phyloP scores from a whole-genome alignment of 257 asterid genomes.

The Fraxinus excelsior region DNA sequence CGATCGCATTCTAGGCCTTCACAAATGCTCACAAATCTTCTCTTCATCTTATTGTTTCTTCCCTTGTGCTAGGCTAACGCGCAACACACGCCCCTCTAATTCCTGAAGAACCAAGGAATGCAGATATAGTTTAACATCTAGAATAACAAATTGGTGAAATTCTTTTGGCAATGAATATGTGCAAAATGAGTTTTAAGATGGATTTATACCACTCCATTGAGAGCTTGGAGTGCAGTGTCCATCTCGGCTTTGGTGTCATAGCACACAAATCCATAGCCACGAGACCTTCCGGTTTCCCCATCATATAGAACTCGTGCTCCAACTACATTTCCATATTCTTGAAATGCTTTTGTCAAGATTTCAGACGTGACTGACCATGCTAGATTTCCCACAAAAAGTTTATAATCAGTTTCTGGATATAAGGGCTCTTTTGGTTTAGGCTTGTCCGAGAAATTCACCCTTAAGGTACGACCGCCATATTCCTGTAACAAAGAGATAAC shows the following conservation, averaged over 20 bases:
- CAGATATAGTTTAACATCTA: background rate
- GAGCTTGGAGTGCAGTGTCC: conserved; percentile 73
- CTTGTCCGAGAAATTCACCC: conserved; percentile 85
- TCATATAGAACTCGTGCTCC: conserved; percentile 85
- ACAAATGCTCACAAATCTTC: conserved; percentile 13
- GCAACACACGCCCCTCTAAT: conserved; percentile 73
- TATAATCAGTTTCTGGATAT: conserved; percentile 85
- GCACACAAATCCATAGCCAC: conserved; percentile 89
- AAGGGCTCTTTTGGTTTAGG: conserved; percentile 83
- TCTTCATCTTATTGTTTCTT: conserved; percentile 49
- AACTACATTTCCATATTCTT: conserved; percentile 59
- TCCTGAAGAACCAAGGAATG: conserved; percentile 46
- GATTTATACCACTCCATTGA: conserved; percentile 74
- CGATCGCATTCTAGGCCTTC: conserved; percentile 16
- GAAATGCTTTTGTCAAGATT: conserved; percentile 59
- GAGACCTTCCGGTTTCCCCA: conserved; percentile 82
- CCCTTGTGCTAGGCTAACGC: conserved; percentile 76
- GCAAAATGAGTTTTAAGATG: background rate
- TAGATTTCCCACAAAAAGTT: conserved; percentile 80
- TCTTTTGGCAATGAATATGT: background rate
- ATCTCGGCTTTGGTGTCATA: conserved; percentile 60
- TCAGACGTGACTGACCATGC: conserved; percentile 83
- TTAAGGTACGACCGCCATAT: conserved; percentile 77
- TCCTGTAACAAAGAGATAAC: conserved; percentile 44
- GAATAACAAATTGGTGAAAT: background rate